phyloP scores from a whole-genome alignment of 441 rosid species.

The Heliophila coronopifolia region DNA sequence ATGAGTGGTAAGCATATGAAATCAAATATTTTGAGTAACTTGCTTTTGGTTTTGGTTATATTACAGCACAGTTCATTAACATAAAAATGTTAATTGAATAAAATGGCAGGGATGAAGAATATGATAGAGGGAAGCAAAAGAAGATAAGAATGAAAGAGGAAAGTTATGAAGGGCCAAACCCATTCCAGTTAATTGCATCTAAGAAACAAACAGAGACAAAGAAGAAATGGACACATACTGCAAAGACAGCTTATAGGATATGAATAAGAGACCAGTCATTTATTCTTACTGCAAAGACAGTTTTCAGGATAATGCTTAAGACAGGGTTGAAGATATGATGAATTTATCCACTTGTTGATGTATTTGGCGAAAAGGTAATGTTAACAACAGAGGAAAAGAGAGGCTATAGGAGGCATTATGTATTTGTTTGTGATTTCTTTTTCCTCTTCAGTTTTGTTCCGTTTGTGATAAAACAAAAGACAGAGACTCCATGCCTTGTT shows the following conservation, averaged over 20 bases:
- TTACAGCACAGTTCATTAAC: constrained; percentile 1
- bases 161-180: constrained; percentile 53
- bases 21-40: not conserved
- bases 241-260: constrained; percentile 65
- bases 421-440: constrained; percentile 13
- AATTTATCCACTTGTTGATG: constrained; percentile 12
- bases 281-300: too few species aligned
- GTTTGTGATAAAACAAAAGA: constrained; percentile 13
- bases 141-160: constrained; percentile 46
- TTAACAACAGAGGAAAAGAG: constrained; percentile 23
- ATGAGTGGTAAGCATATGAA: constrained; percentile 98
- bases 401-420: constrained; percentile 1
- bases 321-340: too few species aligned
- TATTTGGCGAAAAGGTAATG: constrained; percentile 17
- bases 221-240: constrained; percentile 35
- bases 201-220: constrained; percentile 45
- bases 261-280: constrained; percentile 26
- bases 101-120: constrained; percentile 82
- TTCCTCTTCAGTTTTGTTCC: constrained; percentile 26
- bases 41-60: not conserved
- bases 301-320: too few species aligned
- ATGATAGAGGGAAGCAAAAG: constrained; percentile 83
- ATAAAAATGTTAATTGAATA: constrained; percentile 3
- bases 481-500: not conserved
- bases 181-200: constrained; percentile 60